Conservation (phyloP, 2,329 filamentous ascomycete genomes). For the Fusarium secorum region DNA sequence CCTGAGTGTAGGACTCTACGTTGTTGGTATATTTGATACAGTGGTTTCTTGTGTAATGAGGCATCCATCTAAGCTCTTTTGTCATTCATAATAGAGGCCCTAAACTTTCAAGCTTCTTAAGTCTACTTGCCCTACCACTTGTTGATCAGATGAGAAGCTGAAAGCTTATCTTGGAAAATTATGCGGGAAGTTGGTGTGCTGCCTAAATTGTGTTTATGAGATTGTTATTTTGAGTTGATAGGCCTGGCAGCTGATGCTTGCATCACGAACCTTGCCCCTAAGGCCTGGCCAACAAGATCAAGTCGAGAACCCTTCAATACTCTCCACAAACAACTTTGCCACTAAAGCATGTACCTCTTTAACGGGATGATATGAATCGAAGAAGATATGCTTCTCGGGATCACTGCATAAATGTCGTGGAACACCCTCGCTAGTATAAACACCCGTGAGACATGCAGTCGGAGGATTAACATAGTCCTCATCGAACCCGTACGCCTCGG, state of each 20-base stretch:
- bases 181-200: background rate
- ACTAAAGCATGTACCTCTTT: constrained; percentile 21
- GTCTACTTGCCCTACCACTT: background rate
- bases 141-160: background rate
- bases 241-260: background rate
- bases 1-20: too few species aligned
- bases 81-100: too few species aligned
- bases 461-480: constrained; percentile 19
- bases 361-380: constrained; percentile 20
- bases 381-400: constrained; percentile 17
- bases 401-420: constrained; percentile 23
- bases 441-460: constrained; percentile 13
- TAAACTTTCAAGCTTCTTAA: background rate
- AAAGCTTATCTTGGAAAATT: background rate
- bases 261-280: background rate
- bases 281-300: background rate
- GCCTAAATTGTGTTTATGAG: background rate
- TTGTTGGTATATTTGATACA: too few species aligned
- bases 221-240: background rate
- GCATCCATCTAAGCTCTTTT: too few species aligned
- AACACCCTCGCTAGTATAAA: constrained; percentile 15
- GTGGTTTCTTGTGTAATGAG: too few species aligned
- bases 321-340: constrained; percentile 1
- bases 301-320: background rate
- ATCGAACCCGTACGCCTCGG: background rate